phyloP scores from a whole-genome alignment of 352 stramenopile genomes.

The Globisporangium parvum region DNA sequence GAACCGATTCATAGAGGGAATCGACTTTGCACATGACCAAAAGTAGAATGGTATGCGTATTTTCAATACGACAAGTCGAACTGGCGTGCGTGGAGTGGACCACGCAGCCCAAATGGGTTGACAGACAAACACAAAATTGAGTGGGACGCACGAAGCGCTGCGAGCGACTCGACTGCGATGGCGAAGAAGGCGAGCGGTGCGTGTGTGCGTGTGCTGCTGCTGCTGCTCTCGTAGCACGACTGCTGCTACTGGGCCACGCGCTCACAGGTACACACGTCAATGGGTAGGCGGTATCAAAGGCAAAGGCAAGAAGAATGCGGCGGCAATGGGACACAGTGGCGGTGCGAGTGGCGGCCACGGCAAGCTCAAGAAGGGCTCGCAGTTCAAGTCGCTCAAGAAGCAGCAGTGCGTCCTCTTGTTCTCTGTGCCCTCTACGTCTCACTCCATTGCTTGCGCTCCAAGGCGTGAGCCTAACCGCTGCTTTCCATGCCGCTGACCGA shows the following conservation, averaged over 20 bases:
- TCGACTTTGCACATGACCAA: too few relatives aligned
- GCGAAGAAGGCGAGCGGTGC: conserved; percentile 37
- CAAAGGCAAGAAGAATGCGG: conserved; percentile 17
- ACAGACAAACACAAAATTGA: conserved; percentile 6
- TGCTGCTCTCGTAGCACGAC: neutral
- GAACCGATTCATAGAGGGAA: too few relatives aligned
- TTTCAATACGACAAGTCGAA: too few relatives aligned
- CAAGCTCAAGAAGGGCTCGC: conserved; percentile 52
- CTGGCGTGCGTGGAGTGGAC: too few relatives aligned
- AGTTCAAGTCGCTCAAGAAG: conserved; percentile 72
- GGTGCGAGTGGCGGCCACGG: conserved; percentile 10
- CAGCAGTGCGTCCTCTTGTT: conserved; percentile 25
- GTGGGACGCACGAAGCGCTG: conserved; percentile 4
- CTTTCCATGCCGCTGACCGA: neutral
- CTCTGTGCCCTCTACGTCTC: too few relatives aligned
- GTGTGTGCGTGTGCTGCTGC: conserved; percentile 6
- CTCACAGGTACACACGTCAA: neutral
- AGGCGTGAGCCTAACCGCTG: too few relatives aligned
- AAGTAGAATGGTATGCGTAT: too few relatives aligned
- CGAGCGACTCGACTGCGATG: conserved; percentile 19
- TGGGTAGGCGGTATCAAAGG: conserved; percentile 10
- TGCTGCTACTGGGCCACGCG: too few relatives aligned
- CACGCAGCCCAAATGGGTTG: neutral
- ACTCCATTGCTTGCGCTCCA: too few relatives aligned
- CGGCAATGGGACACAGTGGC: neutral